Evolutionary conservation across 352 stramenopile species (phyloP), one percentile per base, ranked within the genome.

Genomic region (Globisporangium nodosum): DNA sequence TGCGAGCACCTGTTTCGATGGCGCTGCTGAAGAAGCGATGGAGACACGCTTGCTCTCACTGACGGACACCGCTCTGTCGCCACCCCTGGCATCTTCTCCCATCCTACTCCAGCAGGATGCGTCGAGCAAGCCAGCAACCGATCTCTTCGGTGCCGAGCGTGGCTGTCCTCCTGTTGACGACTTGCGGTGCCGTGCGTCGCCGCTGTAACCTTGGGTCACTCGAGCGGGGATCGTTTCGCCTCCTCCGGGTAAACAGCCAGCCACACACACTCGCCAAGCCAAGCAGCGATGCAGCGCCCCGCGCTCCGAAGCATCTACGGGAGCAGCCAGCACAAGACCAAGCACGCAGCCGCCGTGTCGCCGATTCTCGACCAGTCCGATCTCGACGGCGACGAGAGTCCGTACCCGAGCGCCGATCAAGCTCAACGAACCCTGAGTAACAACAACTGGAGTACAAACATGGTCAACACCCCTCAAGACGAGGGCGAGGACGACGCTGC

Each of bases 271-370:
- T 40, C 5, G 12, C 51, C 21, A 27, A 46, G 18, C 3, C 15
- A 35, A 37, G 24, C 24, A 48, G 30, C 24, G 33, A 82, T 85
- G 71, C 69, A 82, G 54, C 66, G 62, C 53, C 57, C 61, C 21
- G 58, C 63, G 18, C 63, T 87, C 3, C 71, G 72, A 21, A 68
- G 72, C 48, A 60, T 85, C 3, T 83, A 87, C 61, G 48, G 60
- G 40, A 45, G 57, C 49, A 69, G 42, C 24, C 70, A 64, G 3
- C 45, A 66, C 47, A 78, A 85, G 60, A 58, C 70, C 37, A 88
- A 78, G 68, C 70, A 71, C 43, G 67, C 68, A n/a, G 76, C 76
- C 0, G 71, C 73, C 18, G 71, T 89, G 7, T 78, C 73, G 9
- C 79, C 78, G 11, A 72, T 81, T 8, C 61, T 86, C 12, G 72